Base-by-base conservation (phyloP, 306 rosid species). In the Pueraria montana region DNA sequence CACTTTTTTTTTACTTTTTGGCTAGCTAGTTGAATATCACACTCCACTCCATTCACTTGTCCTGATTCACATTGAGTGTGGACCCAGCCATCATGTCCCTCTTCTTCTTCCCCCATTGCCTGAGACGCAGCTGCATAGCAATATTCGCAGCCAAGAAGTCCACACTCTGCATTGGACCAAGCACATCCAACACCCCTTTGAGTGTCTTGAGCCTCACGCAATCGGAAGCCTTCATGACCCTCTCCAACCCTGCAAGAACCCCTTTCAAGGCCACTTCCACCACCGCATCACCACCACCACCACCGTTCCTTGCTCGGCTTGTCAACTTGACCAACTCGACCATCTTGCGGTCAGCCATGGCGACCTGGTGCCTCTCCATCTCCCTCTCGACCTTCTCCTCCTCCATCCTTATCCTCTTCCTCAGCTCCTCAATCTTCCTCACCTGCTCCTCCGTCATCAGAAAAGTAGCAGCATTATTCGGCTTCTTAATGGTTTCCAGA, bases 171-270 rank as follows among this genome's bases (percentile, higher is more conserved):
- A 85, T 74, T 36, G 97, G 98, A 1, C 1, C 84, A 11, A 94
- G 87, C 88, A 86, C 13, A 45, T 94, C 98, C 86, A 91, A 27
- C 32, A 92, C 64, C 5, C 89, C 94, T 36, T 91, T 94, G 13
- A 94, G 48, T 13, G 96, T 75, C 84, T 89, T 91, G 46, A 92
- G 86, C 65, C 98, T 89, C 56, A 87, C 95, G 68, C 97, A 91
- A 82, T 94, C 97, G 0, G 97, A 93, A 55, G 85, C 89, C 86
- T 94, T 91, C 95, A 94, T 86, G 0, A 86, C 78, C 66, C 67
- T 86, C 90, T 92, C 98, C 74, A 94, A 34, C 26, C 90, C 89
- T 0, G 21, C 81, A 73, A 89, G 16, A 13, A 94, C 52, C 0
- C 84, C 84, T 27, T 81, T 87, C 86, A 94, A 1, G 0, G 91